phyloP scores from a whole-genome alignment of 169 alveolate genomes.

The Besnoitia besnoiti region DNA sequence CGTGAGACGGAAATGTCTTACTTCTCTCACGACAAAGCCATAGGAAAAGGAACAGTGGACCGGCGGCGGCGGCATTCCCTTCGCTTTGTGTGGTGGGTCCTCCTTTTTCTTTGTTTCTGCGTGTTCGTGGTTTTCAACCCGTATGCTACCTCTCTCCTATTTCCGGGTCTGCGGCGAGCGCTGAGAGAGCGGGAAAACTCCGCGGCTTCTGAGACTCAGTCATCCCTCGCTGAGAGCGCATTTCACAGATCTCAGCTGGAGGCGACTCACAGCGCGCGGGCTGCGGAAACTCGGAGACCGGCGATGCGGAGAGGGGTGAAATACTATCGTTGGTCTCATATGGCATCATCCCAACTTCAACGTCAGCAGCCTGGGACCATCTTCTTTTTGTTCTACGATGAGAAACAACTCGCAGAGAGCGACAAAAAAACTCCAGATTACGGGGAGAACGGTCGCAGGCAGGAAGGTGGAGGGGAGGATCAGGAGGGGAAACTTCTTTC shows the following conservation, averaged over 20 bases:
- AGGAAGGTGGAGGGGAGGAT: not conserved
- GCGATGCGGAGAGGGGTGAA: not conserved
- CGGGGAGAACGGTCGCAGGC: not conserved
- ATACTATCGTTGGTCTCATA: slow-evolving; percentile 22
- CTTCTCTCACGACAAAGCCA: not conserved
- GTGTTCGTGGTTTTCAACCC: slow-evolving; percentile 26
- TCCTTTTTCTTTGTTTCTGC: slow-evolving; percentile 13
- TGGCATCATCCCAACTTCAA: not conserved
- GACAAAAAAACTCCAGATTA: not conserved
- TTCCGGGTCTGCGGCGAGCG: not conserved
- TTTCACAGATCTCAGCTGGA: slow-evolving; percentile 6
- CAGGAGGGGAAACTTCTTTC: not conserved
- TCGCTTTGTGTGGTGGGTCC: slow-evolving; percentile 30
- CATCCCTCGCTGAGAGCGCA: not conserved
- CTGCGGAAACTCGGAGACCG: not conserved
- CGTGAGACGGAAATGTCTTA: not conserved
- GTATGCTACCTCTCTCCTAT: not conserved
- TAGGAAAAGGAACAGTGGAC: not conserved
- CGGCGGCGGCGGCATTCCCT: not conserved
- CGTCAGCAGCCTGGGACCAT: not conserved
- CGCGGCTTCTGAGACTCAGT: not conserved
- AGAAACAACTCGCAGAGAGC: not conserved
- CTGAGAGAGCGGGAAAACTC: not conserved
- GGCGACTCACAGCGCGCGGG: not conserved
- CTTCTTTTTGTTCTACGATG: slow-evolving; percentile 30